Conservation (phyloP, 2,329 filamentous ascomycete species). For the Mycosphaerella sp. region DNA sequence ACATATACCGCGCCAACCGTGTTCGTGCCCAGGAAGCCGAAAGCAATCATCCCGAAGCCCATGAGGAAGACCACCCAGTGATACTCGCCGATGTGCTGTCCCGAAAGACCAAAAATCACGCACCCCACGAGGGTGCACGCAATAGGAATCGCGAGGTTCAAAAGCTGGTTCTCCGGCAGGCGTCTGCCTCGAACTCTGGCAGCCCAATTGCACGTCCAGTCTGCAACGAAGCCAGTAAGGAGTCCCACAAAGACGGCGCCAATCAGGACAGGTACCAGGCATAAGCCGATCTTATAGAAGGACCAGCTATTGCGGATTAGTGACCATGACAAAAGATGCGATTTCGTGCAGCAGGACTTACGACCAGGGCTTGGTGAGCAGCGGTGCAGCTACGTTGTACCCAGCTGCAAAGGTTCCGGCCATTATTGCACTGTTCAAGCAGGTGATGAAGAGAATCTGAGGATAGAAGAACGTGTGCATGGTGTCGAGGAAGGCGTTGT, state of each 20-base stretch:
- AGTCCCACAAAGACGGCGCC: conserved; percentile 24
- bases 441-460: conserved; percentile 32
- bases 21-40: conserved; percentile 30
- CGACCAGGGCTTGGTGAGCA: conserved; percentile 24
- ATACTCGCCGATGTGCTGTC: conserved; percentile 21
- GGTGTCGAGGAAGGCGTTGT: conserved; percentile 28
- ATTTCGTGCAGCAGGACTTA: conserved; percentile 7
- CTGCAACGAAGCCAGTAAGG: conserved; percentile 27
- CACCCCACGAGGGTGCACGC: conserved; percentile 25
- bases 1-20: conserved; percentile 32
- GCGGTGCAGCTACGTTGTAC: conserved; percentile 26
- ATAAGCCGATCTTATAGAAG: conserved; percentile 26
- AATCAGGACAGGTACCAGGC: conserved; percentile 25
- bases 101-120: conserved; percentile 28
- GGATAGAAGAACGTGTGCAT: conserved; percentile 31
- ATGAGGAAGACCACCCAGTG: conserved; percentile 27
- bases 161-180: conserved; percentile 28
- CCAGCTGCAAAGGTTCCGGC: conserved; percentile 26
- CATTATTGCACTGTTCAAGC: conserved; percentile 31
- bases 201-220: conserved; percentile 26
- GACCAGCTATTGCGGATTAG: conserved; percentile 20
- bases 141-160: conserved; percentile 27
- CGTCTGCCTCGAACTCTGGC: conserved; percentile 27
- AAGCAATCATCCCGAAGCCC: conserved; percentile 28
- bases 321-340: neutral